These are phyloP conservation scores for Tetrahymena malaccensis DNA, from an alignment of 73 alveolate genomes.

Conservation along the genomic window DNA sequence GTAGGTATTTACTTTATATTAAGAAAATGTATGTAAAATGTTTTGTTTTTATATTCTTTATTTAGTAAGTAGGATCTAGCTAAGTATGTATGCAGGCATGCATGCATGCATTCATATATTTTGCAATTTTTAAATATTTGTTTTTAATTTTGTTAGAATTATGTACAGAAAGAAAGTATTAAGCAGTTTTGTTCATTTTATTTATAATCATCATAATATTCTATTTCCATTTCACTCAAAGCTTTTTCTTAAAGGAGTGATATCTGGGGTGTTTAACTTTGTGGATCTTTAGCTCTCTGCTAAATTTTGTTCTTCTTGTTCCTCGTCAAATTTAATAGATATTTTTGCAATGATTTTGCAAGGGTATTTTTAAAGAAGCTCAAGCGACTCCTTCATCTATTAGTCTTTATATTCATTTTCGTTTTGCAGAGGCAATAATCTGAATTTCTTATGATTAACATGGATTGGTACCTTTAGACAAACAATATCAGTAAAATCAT, in stretches of 20 bases:
- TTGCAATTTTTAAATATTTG: no score
- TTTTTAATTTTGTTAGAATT: neutral
- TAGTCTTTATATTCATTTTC: neutral
- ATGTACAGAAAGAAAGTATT: neutral
- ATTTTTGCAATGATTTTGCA: neutral
- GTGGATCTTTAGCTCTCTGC: neutral
- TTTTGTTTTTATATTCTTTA: neutral
- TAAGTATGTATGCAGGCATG: no score
- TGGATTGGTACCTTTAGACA: neutral
- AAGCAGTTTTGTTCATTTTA: neutral
- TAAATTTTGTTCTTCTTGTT: neutral
- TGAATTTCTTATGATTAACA: neutral
- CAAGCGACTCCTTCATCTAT: neutral
- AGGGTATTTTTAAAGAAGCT: neutral
- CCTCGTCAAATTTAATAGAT: neutral
- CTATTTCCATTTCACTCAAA: neutral
- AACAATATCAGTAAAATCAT: neutral
- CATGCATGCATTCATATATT: no score
- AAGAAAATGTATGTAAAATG: no score
- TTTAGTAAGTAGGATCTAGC: neutral
- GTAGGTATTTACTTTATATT: neutral
- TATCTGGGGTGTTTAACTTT: neutral
- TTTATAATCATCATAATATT: neutral
- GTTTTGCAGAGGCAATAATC: neutral
- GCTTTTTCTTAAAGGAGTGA: neutral